phyloP scores from a whole-genome alignment of 176 grass and related monocot genomes.

The Paspalum vaginatum region DNA sequence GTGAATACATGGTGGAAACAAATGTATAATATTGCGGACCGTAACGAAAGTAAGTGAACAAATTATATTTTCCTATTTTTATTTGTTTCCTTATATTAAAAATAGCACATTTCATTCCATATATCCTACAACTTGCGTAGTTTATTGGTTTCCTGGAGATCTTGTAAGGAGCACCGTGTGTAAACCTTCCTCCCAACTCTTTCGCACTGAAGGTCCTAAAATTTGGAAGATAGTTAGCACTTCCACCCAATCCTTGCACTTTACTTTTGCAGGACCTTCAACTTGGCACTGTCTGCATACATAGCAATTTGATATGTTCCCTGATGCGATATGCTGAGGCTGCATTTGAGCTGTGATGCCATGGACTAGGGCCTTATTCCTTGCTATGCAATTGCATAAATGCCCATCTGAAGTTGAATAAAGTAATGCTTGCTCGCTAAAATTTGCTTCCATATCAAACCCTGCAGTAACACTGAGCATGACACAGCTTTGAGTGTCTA shows the following conservation, averaged over 20 bases:
- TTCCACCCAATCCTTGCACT: neutral
- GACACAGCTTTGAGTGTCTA: neutral
- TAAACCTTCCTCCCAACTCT: neutral
- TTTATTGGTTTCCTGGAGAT: neutral
- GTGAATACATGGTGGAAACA: neutral
- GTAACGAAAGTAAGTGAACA: neutral
- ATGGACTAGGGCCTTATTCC: neutral
- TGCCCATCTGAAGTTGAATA: neutral
- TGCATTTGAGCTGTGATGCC: neutral
- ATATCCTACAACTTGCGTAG: neutral
- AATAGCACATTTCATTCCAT: neutral
- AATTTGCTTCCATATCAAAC: conserved; percentile 4
- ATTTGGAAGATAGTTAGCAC: neutral
- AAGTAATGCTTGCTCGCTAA: neutral
- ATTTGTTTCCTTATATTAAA: neutral
- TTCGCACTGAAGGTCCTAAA: neutral
- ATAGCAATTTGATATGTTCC: neutral
- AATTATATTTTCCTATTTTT: neutral
- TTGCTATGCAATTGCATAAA: conserved; percentile 2
- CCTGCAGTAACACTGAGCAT: neutral
- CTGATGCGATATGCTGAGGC: neutral
- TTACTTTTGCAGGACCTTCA: conserved; percentile 4
- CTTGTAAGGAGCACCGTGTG: neutral
- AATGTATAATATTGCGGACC: neutral
- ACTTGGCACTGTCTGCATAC: neutral